Evolutionary conservation across 495 filamentous ascomycete genomes (phyloP).

Genomic region (Talaromyces stipitatus): DNA sequence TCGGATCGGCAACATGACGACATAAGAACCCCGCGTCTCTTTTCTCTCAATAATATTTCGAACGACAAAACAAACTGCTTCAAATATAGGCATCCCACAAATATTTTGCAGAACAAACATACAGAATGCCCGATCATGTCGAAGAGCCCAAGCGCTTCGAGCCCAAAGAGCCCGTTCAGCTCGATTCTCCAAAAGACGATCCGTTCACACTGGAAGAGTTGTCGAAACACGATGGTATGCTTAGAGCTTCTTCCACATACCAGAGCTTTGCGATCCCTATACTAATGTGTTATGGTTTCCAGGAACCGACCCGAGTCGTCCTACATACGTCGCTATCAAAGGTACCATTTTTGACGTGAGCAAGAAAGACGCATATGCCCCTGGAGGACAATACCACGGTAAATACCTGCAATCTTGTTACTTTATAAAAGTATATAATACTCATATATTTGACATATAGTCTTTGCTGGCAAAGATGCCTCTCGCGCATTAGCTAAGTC

Average conservation of each 20-base stretch:
- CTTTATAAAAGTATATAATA: neutral
- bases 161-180: slow-evolving; percentile 73
- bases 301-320: slow-evolving; percentile 57
- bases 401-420: slow-evolving; percentile 15
- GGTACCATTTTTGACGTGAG: slow-evolving; percentile 91
- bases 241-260: neutral
- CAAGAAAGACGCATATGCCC: slow-evolving; percentile 75
- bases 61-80: slow-evolving; percentile 16
- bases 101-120: too few relatives aligned
- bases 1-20: slow-evolving; percentile 49
- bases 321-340: slow-evolving; percentile 92
- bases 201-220: slow-evolving; percentile 69
- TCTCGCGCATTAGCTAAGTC: slow-evolving; percentile 82
- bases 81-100: too few relatives aligned
- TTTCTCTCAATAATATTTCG: slow-evolving; percentile 12
- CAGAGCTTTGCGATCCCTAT: too few relatives aligned
- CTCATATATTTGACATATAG: slow-evolving; percentile 32
- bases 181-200: slow-evolving; percentile 84
- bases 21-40: slow-evolving; percentile 18
- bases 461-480: slow-evolving; percentile 92
- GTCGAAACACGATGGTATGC: slow-evolving; percentile 71
- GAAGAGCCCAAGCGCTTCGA: slow-evolving; percentile 57
- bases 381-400: slow-evolving; percentile 82
- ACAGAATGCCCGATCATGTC: slow-evolving; percentile 27
- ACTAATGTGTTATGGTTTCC: too few relatives aligned